Percentiles rank a stretch among this genome's conserved stretches.
phyloP scores from a whole-genome alignment of 1,139 yeast species.

The Blastobotrys apis region DNA sequence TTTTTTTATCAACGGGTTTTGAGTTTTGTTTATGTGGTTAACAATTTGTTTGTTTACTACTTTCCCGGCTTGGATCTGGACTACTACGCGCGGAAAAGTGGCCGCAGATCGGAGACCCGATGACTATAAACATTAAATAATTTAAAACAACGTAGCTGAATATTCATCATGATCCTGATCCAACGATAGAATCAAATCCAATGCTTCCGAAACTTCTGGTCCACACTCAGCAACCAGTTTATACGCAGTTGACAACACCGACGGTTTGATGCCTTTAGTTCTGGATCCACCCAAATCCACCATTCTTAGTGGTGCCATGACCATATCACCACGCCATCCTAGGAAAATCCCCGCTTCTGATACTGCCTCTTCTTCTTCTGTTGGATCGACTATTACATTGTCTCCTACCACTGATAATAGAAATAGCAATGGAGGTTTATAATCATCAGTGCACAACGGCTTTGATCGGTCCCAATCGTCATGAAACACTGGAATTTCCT shows the following conservation, averaged over 20 bases:
- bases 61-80: not conserved
- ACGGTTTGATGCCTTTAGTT: slow-evolving; percentile 27
- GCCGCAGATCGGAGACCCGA: not conserved
- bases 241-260: slow-evolving; percentile 32
- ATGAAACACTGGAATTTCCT: slow-evolving; percentile 86
- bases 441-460: slow-evolving; percentile 41
- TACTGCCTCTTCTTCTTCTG: slow-evolving; percentile 79
- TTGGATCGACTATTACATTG: slow-evolving; percentile 72
- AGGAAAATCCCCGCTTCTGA: slow-evolving; percentile 75
- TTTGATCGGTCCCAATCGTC: slow-evolving; percentile 73
- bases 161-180: slow-evolving; percentile 12
- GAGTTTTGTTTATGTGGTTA: not conserved
- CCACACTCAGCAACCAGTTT: slow-evolving; percentile 25
- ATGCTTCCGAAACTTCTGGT: slow-evolving; percentile 22
- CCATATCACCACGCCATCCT: slow-evolving; percentile 61
- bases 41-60: not conserved
- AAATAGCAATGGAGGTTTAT: slow-evolving; percentile 71
- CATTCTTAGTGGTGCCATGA: slow-evolving; percentile 44
- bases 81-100: not conserved
- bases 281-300: slow-evolving; percentile 20
- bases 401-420: slow-evolving; percentile 71
- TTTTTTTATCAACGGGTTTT: not conserved
- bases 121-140: not conserved
- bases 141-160: not conserved
- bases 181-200: slow-evolving; percentile 18